Percentiles rank a stretch among this genome's conserved stretches.
phyloP scores from a whole-genome alignment of 108 stramenopile genomes.

The Cyclotella distinguenda region DNA sequence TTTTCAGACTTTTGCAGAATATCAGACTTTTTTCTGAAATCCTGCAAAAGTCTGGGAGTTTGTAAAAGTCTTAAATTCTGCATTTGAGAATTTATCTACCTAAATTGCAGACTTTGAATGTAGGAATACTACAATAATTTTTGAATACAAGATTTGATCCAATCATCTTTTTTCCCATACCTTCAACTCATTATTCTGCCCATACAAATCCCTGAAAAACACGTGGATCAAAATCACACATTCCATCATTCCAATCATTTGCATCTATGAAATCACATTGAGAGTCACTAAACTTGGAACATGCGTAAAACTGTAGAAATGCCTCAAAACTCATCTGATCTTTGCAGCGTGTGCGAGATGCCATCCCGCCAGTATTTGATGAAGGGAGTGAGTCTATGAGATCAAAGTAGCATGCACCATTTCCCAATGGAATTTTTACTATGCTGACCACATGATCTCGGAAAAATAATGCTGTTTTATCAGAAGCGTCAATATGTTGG shows the following conservation, averaged over 20 bases:
- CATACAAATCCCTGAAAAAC: slow-evolving; percentile 93
- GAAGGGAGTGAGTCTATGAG: slow-evolving; percentile 81
- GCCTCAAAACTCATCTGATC: slow-evolving; percentile 56
- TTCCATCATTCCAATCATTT: slow-evolving; percentile 81
- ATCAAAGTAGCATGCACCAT: slow-evolving; percentile 63
- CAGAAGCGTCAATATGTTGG: not conserved
- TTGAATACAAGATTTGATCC: too few relatives aligned
- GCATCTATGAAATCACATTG: slow-evolving; percentile 77
- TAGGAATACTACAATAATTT: too few relatives aligned
- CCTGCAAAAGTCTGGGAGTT: too few relatives aligned
- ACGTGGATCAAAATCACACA: slow-evolving; percentile 90
- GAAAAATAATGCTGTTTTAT: slow-evolving; percentile 80
- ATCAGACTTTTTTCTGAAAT: too few relatives aligned
- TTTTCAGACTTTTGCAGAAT: too few relatives aligned
- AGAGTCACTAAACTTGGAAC: slow-evolving; percentile 69
- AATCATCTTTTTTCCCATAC: too few relatives aligned
- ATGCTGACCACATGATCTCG: slow-evolving; percentile 89
- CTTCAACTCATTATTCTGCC: slow-evolving; percentile 41
- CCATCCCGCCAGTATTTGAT: slow-evolving; percentile 43
- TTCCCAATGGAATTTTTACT: slow-evolving; percentile 68
- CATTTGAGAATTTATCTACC: too few relatives aligned
- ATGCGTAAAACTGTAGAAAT: slow-evolving; percentile 70
- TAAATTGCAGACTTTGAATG: too few relatives aligned
- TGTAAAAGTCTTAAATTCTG: too few relatives aligned
- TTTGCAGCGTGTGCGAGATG: slow-evolving; percentile 77